Base-by-base conservation (phyloP, 129 eudicot genomes). In the Chrysanthemum seticuspe region DNA sequence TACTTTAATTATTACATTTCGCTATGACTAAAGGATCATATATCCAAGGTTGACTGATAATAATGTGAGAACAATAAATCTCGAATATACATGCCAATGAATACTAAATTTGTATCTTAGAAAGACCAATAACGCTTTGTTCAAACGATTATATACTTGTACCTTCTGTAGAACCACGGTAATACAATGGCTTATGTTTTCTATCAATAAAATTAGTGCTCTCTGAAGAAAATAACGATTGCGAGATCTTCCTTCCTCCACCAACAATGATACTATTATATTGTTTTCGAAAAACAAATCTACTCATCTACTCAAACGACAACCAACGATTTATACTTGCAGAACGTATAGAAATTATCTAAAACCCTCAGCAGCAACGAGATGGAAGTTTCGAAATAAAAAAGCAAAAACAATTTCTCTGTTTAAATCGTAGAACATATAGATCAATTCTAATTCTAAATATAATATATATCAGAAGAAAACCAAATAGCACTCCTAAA, bases 101-200 rank as follows among this genome's bases (percentile, higher is more conserved):
- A 31, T 49, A 23, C 21, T 9, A 13, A 45, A n/a, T n/a, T n/a
- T n/a, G n/a, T n/a, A n/a, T 31, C 36, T 31, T 31, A 31, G 36
- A 31, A 31, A 31, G 36, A 31, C 36, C 36, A 31, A 18, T 12
- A 18, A 34, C 9, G 15, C 11, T 31, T 48, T 31, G 16, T 47
- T 68, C 3, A 50, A 50, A 1, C 8, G 10, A 21, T 13, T 13
- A 48, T 49, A n/a, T 16, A 16, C 36, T 31, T 51, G 45, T 74
- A 74, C 78, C 78, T 74, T 74, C 3, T 6, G 57, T 21, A 64
- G 8, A 48, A 52, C 44, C 5, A 25, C 34, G 57, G 8, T 65
- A 40, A 71, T 65, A 40, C 1, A 19, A 71, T 19, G 76, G 14
- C 34, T 31, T 2, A 21, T 13, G 18, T 2, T 76, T 54, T 55